These are phyloP conservation scores for Phialocephala subalpina DNA, from an alignment of 2,329 filamentous ascomycete species.

Conservation along the genomic window DNA sequence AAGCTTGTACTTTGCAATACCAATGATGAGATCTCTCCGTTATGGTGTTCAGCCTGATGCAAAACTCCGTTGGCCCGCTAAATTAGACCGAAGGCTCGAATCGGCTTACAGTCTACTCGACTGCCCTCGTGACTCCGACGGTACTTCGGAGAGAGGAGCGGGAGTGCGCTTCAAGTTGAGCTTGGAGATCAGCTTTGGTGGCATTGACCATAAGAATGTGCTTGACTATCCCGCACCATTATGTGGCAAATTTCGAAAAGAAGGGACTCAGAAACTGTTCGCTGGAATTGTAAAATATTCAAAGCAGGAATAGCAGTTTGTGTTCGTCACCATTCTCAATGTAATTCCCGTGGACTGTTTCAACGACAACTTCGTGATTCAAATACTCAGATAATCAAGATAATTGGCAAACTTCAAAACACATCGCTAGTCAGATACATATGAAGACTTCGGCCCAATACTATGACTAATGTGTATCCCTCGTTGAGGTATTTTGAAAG, in stretches of 20 bases:
- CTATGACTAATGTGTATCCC: not conserved
- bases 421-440: not conserved
- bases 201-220: not conserved
- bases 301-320: not conserved
- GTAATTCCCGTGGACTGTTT: not conserved
- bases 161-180: not conserved
- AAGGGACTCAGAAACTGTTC: too few species aligned
- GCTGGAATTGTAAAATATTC: too few species aligned
- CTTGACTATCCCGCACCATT: not conserved
- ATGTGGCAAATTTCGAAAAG: not conserved
- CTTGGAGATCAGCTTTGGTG: not conserved
- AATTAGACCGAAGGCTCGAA: not conserved
- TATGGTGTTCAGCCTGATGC: conserved; percentile 3
- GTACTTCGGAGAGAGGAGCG: not conserved
- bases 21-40: not conserved
- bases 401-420: not conserved
- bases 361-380: not conserved
- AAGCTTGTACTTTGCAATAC: not conserved
- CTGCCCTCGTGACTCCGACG: not conserved
- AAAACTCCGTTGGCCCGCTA: not conserved
- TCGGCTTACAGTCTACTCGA: not conserved
- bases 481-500: not conserved
- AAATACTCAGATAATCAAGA: not conserved
- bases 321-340: not conserved
- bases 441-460: not conserved